phyloP scores from a whole-genome alignment of 306 rosid genomes.

The Dalbergia oliveri region DNA sequence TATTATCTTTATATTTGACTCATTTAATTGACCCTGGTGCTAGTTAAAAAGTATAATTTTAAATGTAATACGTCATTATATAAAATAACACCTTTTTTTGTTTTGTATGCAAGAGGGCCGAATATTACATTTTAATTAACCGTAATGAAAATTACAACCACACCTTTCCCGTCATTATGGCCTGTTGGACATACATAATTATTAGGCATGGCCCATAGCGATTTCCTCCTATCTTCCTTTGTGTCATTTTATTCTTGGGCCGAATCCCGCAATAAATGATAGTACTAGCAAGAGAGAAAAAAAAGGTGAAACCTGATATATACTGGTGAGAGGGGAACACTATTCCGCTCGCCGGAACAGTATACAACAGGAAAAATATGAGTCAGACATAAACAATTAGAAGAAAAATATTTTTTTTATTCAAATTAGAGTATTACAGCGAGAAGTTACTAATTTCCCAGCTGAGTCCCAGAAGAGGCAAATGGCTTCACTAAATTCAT shows the following conservation, averaged over 20 bases:
- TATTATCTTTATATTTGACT: too few relatives aligned
- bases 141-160: neutral
- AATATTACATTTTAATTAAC: too few relatives aligned
- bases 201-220: conserved; percentile 39
- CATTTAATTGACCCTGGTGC: too few relatives aligned
- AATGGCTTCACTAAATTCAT: too few relatives aligned
- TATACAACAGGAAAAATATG: neutral
- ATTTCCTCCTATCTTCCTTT: conserved; percentile 9
- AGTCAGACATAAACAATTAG: neutral
- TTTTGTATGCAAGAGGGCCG: neutral
- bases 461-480: too few relatives aligned
- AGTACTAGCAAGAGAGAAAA: neutral
- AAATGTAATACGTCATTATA: too few relatives aligned
- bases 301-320: conserved; percentile 1
- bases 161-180: conserved; percentile 2
- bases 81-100: neutral
- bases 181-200: conserved; percentile 12
- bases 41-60: too few relatives aligned
- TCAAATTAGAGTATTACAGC: too few relatives aligned
- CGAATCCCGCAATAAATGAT: conserved; percentile 11
- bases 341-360: conserved; percentile 13
- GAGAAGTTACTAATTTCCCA: too few relatives aligned
- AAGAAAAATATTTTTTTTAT: too few relatives aligned
- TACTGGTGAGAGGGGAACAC: conserved; percentile 1
- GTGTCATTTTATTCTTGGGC: conserved; percentile 5